Conservation (phyloP, 257 asterid species). For the Solanum habrochaites region DNA sequence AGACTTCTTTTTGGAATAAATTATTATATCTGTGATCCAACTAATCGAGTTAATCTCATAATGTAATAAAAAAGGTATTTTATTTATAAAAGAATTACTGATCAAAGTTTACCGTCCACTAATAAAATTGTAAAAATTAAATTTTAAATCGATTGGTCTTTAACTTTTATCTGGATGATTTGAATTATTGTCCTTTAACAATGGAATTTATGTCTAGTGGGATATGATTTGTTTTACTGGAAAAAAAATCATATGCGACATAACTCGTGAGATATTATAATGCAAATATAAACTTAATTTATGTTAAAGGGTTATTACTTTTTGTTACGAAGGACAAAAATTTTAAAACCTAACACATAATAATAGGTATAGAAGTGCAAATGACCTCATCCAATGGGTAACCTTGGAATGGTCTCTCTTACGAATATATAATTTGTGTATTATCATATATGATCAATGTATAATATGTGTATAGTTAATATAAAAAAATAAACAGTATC, state of each 20-base stretch:
- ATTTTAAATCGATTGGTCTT: neutral
- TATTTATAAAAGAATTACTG: neutral
- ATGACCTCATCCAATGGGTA: neutral
- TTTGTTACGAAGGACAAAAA: neutral
- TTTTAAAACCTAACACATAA: neutral
- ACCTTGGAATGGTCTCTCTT: neutral
- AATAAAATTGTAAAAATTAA: neutral
- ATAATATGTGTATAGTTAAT: neutral
- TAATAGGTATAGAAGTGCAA: neutral
- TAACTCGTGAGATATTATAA: neutral
- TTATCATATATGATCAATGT: neutral
- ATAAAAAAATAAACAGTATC: neutral
- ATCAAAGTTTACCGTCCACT: neutral
- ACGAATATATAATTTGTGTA: neutral
- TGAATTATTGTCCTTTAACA: neutral
- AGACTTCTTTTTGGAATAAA: neutral
- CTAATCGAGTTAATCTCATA: neutral
- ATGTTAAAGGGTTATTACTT: too few relatives aligned
- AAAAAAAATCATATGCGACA: neutral
- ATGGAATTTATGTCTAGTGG: neutral
- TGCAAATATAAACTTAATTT: neutral
- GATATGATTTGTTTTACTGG: neutral
- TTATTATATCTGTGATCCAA: neutral
- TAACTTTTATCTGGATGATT: neutral
- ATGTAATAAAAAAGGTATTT: neutral